These are phyloP conservation scores for Cadophora malorum DNA, from an alignment of 2,329 filamentous ascomycete genomes.

Conservation along the genomic window DNA sequence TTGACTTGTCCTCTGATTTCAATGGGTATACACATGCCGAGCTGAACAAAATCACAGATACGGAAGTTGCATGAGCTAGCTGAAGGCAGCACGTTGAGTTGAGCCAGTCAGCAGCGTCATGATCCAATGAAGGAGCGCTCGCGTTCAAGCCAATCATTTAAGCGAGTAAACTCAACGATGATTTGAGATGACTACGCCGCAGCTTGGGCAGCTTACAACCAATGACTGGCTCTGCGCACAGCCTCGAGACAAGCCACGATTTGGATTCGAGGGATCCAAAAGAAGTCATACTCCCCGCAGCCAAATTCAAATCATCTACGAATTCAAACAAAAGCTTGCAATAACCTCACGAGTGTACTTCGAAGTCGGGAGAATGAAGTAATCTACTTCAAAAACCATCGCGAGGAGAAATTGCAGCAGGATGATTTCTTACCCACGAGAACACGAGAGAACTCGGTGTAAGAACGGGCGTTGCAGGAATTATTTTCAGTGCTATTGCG, in stretches of 20 bases:
- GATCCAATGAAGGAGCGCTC: not conserved
- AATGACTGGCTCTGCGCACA: not conserved
- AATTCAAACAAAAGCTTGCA: not conserved
- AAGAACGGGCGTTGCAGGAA: no score
- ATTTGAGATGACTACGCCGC: not conserved
- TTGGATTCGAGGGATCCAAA: constrained; percentile 10
- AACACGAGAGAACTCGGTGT: not conserved
- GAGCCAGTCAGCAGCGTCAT: not conserved
- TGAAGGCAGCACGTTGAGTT: not conserved
- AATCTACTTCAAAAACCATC: not conserved
- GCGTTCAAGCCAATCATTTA: not conserved
- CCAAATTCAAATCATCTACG: not conserved
- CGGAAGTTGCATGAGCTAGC: not conserved
- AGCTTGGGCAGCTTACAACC: not conserved
- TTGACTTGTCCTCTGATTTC: not conserved
- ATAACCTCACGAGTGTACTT: not conserved
- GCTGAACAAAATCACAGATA: not conserved
- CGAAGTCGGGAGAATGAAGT: not conserved
- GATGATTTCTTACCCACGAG: not conserved
- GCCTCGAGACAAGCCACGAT: constrained; percentile 1
- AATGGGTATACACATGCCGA: not conserved
- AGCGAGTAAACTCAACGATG: not conserved
- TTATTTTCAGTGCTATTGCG: no score
- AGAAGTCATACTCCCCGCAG: not conserved
- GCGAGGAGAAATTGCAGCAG: not conserved